phyloP scores from a whole-genome alignment of 2,329 filamentous ascomycete species.

The Phoma sp. region DNA sequence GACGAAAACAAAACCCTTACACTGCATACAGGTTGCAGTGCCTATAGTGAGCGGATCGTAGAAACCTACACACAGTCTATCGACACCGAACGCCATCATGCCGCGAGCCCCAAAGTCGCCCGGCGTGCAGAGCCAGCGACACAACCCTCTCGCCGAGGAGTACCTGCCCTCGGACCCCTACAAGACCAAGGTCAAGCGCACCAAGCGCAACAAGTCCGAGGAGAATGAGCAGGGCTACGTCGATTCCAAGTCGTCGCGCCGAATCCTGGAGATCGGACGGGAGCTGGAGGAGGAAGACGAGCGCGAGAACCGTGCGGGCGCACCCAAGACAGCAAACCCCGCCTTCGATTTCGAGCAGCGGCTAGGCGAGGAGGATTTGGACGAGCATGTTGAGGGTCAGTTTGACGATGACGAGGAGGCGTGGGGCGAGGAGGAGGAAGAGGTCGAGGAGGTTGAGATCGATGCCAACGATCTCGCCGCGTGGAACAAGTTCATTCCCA shows the following conservation, averaged over 20 bases:
- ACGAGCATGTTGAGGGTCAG: conserved; percentile 57
- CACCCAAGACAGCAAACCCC: conserved; percentile 57
- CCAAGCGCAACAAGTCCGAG: conserved; percentile 60
- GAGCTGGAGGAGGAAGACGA: conserved; percentile 85
- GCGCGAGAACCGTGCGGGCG: conserved; percentile 53
- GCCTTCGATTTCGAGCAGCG: conserved; percentile 83
- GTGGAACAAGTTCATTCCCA: conserved; percentile 87
- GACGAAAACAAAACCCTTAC: too few relatives aligned
- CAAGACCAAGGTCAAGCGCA: conserved; percentile 74
- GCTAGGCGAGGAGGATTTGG: conserved; percentile 60
- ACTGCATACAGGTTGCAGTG: too few relatives aligned
- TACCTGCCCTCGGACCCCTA: conserved; percentile 72
- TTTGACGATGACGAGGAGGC: conserved; percentile 61
- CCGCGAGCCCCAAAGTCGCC: conserved; percentile 72
- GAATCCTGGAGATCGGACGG: conserved; percentile 87
- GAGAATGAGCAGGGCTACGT: conserved; percentile 73
- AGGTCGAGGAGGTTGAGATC: conserved; percentile 74
- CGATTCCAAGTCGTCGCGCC: conserved; percentile 84
- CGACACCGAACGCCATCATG: conserved; percentile 60
- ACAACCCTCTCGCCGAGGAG: conserved; percentile 93
- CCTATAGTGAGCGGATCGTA: too few relatives aligned
- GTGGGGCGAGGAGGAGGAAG: conserved; percentile 81
- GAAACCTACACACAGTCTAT: too few relatives aligned
- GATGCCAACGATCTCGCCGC: conserved; percentile 87
- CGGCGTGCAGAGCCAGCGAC: conserved; percentile 68